Conservation (phyloP, 2,329 filamentous ascomycete species). For the Cladosporium sp. region DNA sequence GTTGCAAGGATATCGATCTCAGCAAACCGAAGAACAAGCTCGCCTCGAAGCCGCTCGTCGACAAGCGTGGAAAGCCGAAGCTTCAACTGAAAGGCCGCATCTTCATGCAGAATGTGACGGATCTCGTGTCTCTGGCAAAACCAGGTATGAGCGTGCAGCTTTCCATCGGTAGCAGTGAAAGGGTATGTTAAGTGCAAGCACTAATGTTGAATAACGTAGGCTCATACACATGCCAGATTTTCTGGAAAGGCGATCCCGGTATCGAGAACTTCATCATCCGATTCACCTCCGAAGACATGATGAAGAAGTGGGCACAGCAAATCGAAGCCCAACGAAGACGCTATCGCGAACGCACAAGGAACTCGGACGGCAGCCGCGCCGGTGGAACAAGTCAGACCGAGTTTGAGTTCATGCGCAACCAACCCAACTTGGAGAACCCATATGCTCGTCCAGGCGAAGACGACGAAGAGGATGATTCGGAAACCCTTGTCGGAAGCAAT, state of each 20-base stretch:
- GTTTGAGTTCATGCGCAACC: constrained; percentile 78
- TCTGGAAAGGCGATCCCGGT: constrained; percentile 95
- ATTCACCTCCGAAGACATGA: constrained; percentile 85
- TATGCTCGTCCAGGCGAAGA: constrained; percentile 67
- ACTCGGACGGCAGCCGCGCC: constrained; percentile 39
- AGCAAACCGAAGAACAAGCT: constrained; percentile 74
- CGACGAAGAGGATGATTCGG: constrained; percentile 55
- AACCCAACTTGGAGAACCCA: constrained; percentile 73
- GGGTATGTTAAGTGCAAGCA: constrained; percentile 32
- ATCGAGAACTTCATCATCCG: constrained; percentile 96
- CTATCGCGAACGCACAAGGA: constrained; percentile 52
- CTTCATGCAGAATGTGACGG: constrained; percentile 98
- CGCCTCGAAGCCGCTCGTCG: constrained; percentile 71
- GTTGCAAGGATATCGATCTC: constrained; percentile 90
- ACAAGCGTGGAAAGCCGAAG: constrained; percentile 71
- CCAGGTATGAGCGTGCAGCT: constrained; percentile 64
- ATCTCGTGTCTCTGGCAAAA: constrained; percentile 84
- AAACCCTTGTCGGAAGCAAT: constrained; percentile 39
- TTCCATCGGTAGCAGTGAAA: constrained; percentile 27
- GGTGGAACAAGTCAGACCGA: constrained; percentile 63
- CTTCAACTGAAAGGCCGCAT: constrained; percentile 95
- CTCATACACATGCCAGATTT: constrained; percentile 94
- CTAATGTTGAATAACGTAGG: constrained; percentile 54
- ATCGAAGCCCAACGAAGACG: constrained; percentile 72
- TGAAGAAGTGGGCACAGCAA: constrained; percentile 87